These are phyloP conservation scores for Candida khao-thaluensis DNA, from an alignment of 805 yeast species.

Conservation along the genomic window DNA sequence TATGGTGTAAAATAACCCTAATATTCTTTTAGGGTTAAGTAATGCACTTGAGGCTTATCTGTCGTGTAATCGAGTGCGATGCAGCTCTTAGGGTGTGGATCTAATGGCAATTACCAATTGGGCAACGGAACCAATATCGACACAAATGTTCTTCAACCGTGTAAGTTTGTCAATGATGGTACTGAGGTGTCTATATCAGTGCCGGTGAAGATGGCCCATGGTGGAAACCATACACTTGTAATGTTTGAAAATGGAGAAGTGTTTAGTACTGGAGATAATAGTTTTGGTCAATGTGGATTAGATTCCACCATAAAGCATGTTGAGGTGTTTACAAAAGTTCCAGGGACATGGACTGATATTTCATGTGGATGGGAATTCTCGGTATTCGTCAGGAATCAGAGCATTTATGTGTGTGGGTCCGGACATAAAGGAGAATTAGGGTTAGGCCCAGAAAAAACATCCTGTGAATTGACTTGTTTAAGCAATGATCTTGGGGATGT, in stretches of 20 bases:
- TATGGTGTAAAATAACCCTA: too few species aligned
- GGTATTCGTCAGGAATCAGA: slow-evolving; percentile 42
- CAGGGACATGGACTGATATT: slow-evolving; percentile 41
- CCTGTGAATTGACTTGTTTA: neutral
- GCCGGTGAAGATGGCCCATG: slow-evolving; percentile 54
- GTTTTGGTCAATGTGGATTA: slow-evolving; percentile 52
- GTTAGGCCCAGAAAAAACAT: slow-evolving; percentile 21
- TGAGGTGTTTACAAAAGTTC: slow-evolving; percentile 11
- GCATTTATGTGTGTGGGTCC: slow-evolving; percentile 54
- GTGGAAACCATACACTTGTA: slow-evolving; percentile 84
- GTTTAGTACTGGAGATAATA: slow-evolving; percentile 60
- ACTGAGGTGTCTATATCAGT: slow-evolving; percentile 9
- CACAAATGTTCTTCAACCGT: slow-evolving; percentile 19
- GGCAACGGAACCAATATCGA: slow-evolving; percentile 60
- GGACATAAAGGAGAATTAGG: slow-evolving; percentile 82
- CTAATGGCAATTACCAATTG: slow-evolving; percentile 78
- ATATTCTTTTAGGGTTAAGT: too few species aligned
- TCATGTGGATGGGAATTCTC: slow-evolving; percentile 84
- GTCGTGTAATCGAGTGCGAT: too few species aligned
- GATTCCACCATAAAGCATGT: slow-evolving; percentile 1
- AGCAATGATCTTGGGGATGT: neutral
- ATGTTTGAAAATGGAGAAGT: slow-evolving; percentile 53
- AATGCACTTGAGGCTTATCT: too few species aligned
- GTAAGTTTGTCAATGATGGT: slow-evolving; percentile 16
- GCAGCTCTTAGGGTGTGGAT: slow-evolving; percentile 63